phyloP scores from a whole-genome alignment of 768 basidiomycete species.

The Hypholoma sublateritium region DNA sequence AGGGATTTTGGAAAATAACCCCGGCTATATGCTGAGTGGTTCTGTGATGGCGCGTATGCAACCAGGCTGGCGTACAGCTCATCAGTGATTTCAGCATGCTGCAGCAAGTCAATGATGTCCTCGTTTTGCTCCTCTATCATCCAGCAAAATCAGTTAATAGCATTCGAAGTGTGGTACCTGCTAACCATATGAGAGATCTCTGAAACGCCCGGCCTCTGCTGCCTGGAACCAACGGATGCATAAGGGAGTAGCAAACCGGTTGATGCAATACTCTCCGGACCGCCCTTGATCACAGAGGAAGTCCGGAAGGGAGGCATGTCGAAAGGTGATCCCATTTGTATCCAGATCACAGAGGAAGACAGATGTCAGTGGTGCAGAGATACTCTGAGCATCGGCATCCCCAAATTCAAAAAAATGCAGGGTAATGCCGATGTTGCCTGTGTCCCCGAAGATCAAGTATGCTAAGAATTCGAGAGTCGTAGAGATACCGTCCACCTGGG shows the following conservation, averaged over 20 bases:
- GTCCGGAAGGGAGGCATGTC: slow-evolving; percentile 8
- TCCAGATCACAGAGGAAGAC: background rate
- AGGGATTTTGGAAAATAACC: background rate
- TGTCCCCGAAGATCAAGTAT: background rate
- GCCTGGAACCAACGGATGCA: background rate
- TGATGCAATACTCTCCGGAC: background rate
- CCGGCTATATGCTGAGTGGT: background rate
- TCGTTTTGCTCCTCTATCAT: background rate
- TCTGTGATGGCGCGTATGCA: background rate
- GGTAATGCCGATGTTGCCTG: background rate
- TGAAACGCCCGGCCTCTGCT: background rate
- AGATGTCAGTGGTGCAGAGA: background rate
- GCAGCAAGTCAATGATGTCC: background rate
- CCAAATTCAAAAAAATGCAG: background rate
- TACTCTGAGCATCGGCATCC: background rate
- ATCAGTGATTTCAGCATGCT: background rate
- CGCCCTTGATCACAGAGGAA: background rate
- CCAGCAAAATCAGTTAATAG: too few relatives aligned
- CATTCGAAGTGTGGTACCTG: too few relatives aligned
- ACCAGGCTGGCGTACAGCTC: background rate
- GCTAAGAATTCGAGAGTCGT: background rate
- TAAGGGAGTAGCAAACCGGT: background rate
- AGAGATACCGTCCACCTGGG: background rate
- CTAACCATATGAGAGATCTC: background rate
- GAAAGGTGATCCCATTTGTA: background rate